Percentiles rank a stretch among this genome's conserved stretches.
These are phyloP conservation scores for Xylaria cubensis DNA, from an alignment of 495 filamentous ascomycete genomes.

Conservation along the genomic window DNA sequence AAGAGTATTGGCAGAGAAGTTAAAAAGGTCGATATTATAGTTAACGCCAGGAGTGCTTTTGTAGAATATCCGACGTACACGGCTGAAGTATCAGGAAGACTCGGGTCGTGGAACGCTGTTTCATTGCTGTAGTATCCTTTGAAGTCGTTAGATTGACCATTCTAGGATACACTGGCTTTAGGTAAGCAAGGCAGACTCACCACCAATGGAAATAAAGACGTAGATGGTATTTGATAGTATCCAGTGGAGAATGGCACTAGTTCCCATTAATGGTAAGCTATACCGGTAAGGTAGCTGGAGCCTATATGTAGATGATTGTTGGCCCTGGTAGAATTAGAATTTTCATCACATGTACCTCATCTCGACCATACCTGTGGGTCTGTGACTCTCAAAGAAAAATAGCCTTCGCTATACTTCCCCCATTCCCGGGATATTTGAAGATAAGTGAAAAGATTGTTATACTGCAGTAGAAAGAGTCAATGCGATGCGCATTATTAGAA, in stretches of 20 bases:
- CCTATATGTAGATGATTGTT: conserved; percentile 48
- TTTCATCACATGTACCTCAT: not conserved
- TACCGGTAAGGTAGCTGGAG: conserved; percentile 56
- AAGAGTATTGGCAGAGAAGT: not conserved
- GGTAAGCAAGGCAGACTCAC: not conserved
- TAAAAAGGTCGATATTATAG: not conserved
- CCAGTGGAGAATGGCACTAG: conserved; percentile 49
- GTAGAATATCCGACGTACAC: not conserved
- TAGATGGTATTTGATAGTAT: conserved; percentile 51
- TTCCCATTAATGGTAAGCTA: conserved; percentile 44
- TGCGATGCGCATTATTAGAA: not conserved
- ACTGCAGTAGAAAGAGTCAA: not conserved
- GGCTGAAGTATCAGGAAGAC: not conserved
- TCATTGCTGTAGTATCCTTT: not conserved
- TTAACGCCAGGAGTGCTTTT: not conserved
- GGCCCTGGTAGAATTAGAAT: conserved; percentile 16
- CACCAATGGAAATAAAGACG: conserved; percentile 31
- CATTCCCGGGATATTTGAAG: not conserved
- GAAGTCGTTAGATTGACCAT: not conserved
- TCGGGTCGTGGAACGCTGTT: not conserved
- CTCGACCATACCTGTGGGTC: not conserved
- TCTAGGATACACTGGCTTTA: not conserved
- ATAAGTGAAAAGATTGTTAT: not conserved
- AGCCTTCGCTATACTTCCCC: not conserved
- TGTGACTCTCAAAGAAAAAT: not conserved